Conservation (phyloP, 1,284 basidiomycete genomes). For the Leccinum pachyderme region DNA sequence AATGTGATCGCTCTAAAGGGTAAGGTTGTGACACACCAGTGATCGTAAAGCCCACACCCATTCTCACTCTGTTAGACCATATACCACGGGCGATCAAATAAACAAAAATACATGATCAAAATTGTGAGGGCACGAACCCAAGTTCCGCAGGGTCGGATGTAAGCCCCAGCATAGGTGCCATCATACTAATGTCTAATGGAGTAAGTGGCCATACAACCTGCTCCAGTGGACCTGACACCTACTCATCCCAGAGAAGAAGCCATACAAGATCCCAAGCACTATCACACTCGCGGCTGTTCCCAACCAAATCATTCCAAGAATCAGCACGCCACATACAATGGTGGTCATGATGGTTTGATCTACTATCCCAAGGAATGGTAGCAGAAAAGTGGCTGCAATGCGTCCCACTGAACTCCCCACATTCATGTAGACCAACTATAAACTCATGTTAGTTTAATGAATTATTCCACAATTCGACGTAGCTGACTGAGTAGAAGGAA, state of each 20-base stretch:
- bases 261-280: constrained; percentile 47
- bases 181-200: constrained; percentile 23
- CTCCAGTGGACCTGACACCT: constrained; percentile 11
- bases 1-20: neutral
- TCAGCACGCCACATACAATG: constrained; percentile 24
- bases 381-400: constrained; percentile 36
- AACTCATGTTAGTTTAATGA: neutral
- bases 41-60: too few relatives aligned
- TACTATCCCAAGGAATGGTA: constrained; percentile 38
- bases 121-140: constrained; percentile 19
- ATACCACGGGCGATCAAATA: neutral
- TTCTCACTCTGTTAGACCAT: too few relatives aligned
- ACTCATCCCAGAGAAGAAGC: constrained; percentile 49
- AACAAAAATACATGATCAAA: neutral
- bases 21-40: constrained; percentile 12
- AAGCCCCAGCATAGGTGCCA: constrained; percentile 25
- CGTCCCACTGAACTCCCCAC: constrained; percentile 41
- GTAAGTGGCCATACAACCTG: neutral
- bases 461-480: neutral
- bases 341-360: constrained; percentile 39
- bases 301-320: constrained; percentile 45
- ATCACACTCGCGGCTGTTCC: constrained; percentile 39
- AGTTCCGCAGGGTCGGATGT: constrained; percentile 25
- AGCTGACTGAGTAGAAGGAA: constrained; percentile 31
- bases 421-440: constrained; percentile 46